Evolutionary conservation across 768 basidiomycete genomes (phyloP), one percentile per base, ranked within the genome.

Genomic region (Agaricus sinodeliciosus): DNA sequence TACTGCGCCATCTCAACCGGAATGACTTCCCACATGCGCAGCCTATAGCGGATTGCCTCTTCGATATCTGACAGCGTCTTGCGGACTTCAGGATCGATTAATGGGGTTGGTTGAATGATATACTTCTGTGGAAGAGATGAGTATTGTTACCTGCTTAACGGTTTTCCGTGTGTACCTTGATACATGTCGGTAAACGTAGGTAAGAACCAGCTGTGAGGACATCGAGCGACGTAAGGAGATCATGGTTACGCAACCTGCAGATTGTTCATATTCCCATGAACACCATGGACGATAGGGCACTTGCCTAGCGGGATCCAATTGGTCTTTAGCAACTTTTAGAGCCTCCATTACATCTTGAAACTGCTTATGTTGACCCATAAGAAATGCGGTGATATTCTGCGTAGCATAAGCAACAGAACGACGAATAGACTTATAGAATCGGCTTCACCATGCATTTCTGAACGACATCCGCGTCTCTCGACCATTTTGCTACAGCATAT

Each of bases 171-270:
- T 58, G 18, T 49, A 90, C 91, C 80, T 88, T 90, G 64, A 95
- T 86, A 48, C 72, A 75, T 1, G 82, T 77, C 15, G 95, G 94
- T 13, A 98, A 78, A 25, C 91, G 76, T 36, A 82, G 74, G 63
- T 97, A 98, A 13, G 88, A 84, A 0, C 94, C 94, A 11, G 83
- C 84, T 1, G 88, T 88, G 28, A 96, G 74, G 50, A 97, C 88
- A 59, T 94, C 88, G 35, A 97, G 70, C 19, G 94, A 94, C 0
- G 93, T 95, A 3, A 94, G 76, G 19, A 97, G 72, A 67, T 98
- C 95, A 56, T 94, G 92, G 68, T 97, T 97, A 52, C 94, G 85
- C 16, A 93, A 78, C 63, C 94, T 92, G 61, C 4, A 18, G 8
- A 58, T 18, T 27, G 36, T 46, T 48, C 40, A 43, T 16, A 44